Base-by-base conservation (phyloP, 2,329 filamentous ascomycete genomes). In the Curvularia eragrostidis region DNA sequence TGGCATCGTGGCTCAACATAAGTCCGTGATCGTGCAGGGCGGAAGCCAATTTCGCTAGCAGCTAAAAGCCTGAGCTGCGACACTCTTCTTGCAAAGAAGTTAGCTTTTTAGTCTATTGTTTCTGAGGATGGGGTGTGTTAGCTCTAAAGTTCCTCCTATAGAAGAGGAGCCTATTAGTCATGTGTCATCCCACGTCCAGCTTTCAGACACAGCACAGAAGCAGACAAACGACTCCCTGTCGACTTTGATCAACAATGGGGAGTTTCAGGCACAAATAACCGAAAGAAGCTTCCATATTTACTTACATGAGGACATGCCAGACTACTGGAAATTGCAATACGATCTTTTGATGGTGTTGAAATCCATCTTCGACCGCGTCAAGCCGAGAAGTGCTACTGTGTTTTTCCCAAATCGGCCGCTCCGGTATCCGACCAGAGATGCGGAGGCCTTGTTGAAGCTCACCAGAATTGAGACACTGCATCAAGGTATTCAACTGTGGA, bases 401-500 rank as follows among this genome's bases (percentile, higher is more conserved):
- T 13, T 58, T 3, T 54, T 58, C 24, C 56, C 41, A 18, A 58
- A 54, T 48, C 24, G 15, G 48, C 46, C 32, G 18, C 41, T 58
- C 1, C 47, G 47, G n/a, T 38, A 54, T 32, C 46, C 34, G 1
- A 42, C 38, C 5, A 4, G 39, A 43, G 56, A 58, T 24, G 48
- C 19, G 2, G 9, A 50, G 18, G 51, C 28, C 1, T 32, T 58
- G 3, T 51, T 58, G 1, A 34, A 38, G 15, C 47, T 58, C 10
- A 41, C 50, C 1, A 51, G 19, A 9, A 58, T 58, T 38, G 4
- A 43, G 28, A 54, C 18, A 21, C 28, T 54, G 6, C 5, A 50
- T n/a, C 2, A 58, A 47, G 56, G 56, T 15, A 12, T 58, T 5
- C 18, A 6, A 7, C 12, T 54, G 6, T 58, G 32, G 56, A 44